Conservation (phyloP, 106 monocot species). For the Acanthochlamys bracteata region DNA sequence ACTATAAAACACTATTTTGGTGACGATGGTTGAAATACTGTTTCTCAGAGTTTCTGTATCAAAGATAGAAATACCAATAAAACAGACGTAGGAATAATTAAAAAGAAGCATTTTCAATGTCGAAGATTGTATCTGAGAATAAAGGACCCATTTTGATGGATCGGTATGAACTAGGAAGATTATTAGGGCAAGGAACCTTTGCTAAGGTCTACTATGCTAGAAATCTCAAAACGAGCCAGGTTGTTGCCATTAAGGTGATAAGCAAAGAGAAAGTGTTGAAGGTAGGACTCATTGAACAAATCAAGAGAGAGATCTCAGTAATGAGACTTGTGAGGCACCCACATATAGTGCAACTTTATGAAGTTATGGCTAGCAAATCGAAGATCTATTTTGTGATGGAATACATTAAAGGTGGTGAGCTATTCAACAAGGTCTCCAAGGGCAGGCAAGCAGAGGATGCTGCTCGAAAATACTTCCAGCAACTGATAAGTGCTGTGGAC, state of each 20-base stretch:
- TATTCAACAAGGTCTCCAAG: slow-evolving; percentile 36
- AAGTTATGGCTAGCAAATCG: slow-evolving; percentile 42
- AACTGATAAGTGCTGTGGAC: slow-evolving; percentile 37
- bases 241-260: slow-evolving; percentile 45
- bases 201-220: slow-evolving; percentile 40
- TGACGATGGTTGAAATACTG: slow-evolving; percentile 28
- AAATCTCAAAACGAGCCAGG: slow-evolving; percentile 21
- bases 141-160: slow-evolving; percentile 34
- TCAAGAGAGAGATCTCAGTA: slow-evolving; percentile 37
- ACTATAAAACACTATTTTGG: slow-evolving; percentile 14
- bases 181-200: slow-evolving; percentile 41
- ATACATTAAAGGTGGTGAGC: slow-evolving; percentile 34
- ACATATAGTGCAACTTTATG: slow-evolving; percentile 33
- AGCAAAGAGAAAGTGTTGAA: slow-evolving; percentile 45
- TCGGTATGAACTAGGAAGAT: slow-evolving; percentile 27
- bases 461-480: slow-evolving; percentile 40
- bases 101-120: neutral
- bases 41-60: neutral
- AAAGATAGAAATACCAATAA: neutral
- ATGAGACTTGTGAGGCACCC: slow-evolving; percentile 42
- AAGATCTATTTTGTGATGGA: slow-evolving; percentile 47
- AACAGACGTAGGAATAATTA: neutral
- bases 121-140: slow-evolving; percentile 19
- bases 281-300: slow-evolving; percentile 39
- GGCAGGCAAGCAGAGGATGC: slow-evolving; percentile 31